These are phyloP conservation scores for Saussurea involucrata DNA, from an alignment of 129 eudicot genomes.

Conservation along the genomic window DNA sequence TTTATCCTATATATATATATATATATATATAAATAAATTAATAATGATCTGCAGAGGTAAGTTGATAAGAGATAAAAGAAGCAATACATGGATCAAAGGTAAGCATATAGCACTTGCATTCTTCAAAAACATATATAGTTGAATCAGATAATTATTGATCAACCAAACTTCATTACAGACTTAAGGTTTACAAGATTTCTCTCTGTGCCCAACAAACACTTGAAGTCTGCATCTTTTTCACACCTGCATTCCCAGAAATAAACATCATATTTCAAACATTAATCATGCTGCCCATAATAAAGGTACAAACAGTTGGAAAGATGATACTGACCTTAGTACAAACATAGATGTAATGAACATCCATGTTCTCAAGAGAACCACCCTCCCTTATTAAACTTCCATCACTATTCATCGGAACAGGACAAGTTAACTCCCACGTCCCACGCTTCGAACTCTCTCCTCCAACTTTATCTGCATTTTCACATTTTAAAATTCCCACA, in stretches of 20 bases:
- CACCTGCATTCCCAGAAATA: constrained; percentile 19
- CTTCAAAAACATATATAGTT: neutral
- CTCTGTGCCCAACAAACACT: constrained; percentile 1
- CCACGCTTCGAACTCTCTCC: constrained; percentile 41
- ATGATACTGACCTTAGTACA: constrained; percentile 62
- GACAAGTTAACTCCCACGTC: constrained; percentile 53
- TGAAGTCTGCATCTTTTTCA: neutral
- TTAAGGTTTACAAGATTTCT: neutral
- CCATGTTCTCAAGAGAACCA: constrained; percentile 41
- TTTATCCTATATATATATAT: no score
- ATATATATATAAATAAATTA: no score
- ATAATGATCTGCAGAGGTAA: no score
- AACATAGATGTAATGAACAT: constrained; percentile 85
- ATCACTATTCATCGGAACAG: constrained; percentile 54
- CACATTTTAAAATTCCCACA: no score
- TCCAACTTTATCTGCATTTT: constrained; percentile 44
- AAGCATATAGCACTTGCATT: neutral
- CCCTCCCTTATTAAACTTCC: constrained; percentile 43
- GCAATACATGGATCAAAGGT: no score
- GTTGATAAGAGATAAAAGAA: no score
- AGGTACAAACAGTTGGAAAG: neutral
- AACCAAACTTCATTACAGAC: constrained; percentile 16
- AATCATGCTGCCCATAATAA: neutral
- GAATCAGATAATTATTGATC: neutral
- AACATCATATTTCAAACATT: neutral